A percentile compares a stretch with the other conserved stretches of the same genome.
These are phyloP conservation scores for Infundibulicybe gibba DNA, from an alignment of 768 basidiomycete species.

Conservation along the genomic window DNA sequence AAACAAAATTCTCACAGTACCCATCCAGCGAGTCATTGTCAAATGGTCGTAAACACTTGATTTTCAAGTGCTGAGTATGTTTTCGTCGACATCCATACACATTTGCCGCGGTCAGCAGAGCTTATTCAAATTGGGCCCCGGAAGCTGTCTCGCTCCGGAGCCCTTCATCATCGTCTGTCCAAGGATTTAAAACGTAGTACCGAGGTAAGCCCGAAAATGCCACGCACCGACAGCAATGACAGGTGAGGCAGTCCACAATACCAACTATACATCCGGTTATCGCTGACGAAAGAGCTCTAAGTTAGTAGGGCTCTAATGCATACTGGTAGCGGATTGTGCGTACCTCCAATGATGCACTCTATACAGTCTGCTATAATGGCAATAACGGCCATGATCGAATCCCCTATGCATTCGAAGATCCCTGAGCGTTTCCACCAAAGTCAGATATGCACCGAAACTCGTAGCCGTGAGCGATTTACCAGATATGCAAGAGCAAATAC, in stretches of 20 bases:
- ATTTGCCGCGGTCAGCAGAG: no score
- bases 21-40: no score
- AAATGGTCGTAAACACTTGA: no score
- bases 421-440: slow-evolving; percentile 13
- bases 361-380: slow-evolving; percentile 36
- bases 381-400: slow-evolving; percentile 33
- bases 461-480: slow-evolving; percentile 11
- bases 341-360: slow-evolving; percentile 45
- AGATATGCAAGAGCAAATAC: slow-evolving; percentile 24
- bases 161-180: slow-evolving; percentile 13
- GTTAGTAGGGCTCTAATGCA: neutral
- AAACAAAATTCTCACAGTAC: no score
- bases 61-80: no score
- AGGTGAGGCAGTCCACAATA: slow-evolving; percentile 40
- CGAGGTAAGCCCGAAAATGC: neutral
- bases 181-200: neutral
- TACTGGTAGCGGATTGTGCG: slow-evolving; percentile 11
- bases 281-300: slow-evolving; percentile 19
- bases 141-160: slow-evolving; percentile 12
- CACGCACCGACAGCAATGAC: slow-evolving; percentile 39
- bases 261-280: slow-evolving; percentile 36
- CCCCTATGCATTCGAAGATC: slow-evolving; percentile 42
- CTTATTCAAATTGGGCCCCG: neutral
- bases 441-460: neutral
- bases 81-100: no score